A percentile compares a stretch with the other conserved stretches of the same genome.
phyloP scores from a whole-genome alignment of 345 rosid genomes.

The Corymbia maculata region DNA sequence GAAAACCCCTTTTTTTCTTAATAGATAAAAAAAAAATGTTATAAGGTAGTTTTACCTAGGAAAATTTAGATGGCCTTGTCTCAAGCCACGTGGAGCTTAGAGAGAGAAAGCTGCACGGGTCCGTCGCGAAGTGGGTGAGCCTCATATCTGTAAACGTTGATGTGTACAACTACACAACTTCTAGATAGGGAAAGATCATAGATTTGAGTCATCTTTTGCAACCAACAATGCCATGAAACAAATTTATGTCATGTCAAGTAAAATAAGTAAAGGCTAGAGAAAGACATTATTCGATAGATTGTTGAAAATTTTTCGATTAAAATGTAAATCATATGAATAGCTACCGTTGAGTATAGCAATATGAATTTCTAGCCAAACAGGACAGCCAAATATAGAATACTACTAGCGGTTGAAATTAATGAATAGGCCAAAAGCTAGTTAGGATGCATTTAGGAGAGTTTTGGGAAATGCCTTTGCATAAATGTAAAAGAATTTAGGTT shows the following conservation, averaged over 20 bases:
- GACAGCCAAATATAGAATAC: neutral
- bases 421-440: neutral
- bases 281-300: neutral
- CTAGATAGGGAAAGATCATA: neutral
- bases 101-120: neutral
- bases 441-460: neutral
- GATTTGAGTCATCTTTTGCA: neutral
- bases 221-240: neutral
- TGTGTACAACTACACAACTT: neutral
- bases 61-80: neutral
- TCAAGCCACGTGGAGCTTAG: neutral
- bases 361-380: neutral
- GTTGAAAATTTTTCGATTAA: neutral
- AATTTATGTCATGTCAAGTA: neutral
- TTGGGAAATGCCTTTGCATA: neutral
- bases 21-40: no score
- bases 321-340: neutral
- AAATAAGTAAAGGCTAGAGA: neutral
- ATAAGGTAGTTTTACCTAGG: neutral
- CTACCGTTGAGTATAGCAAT: fast-evolving
- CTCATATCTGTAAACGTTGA: neutral
- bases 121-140: neutral
- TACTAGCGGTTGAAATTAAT: neutral
- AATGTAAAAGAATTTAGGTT: neutral
- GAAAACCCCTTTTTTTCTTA: no score